Conservation (phyloP, 2,329 filamentous ascomycete genomes). For the Ophiocordyceps camponoti-floridani region DNA sequence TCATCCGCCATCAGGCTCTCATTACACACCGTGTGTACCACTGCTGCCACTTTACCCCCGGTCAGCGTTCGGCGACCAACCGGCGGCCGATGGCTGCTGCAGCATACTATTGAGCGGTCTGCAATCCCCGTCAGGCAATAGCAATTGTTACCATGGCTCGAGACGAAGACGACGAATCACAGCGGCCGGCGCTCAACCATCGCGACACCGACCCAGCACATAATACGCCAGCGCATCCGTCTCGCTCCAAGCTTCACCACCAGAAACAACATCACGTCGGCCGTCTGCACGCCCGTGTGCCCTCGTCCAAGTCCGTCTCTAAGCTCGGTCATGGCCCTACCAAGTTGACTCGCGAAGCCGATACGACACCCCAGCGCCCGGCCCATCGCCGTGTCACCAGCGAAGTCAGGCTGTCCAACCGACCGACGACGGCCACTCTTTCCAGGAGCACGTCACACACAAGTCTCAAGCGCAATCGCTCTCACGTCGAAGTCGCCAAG, state of each 20-base stretch:
- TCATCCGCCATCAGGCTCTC: no score
- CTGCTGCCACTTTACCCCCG: not conserved
- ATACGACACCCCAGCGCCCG: conserved; percentile 9
- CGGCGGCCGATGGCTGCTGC: conserved; percentile 2
- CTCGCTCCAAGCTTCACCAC: conserved; percentile 13
- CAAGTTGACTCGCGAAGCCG: conserved; percentile 18
- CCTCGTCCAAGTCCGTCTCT: conserved; percentile 30
- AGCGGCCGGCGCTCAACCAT: conserved; percentile 23
- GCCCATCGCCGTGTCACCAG: conserved; percentile 30
- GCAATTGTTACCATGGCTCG: conserved; percentile 17
- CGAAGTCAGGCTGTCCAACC: conserved; percentile 29
- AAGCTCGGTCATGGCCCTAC: conserved; percentile 14
- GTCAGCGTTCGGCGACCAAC: conserved; percentile 1
- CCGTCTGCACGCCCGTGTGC: conserved; percentile 31
- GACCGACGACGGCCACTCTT: conserved; percentile 24
- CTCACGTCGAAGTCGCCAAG: conserved; percentile 36
- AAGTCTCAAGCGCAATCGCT: conserved; percentile 41
- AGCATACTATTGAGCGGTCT: conserved; percentile 3
- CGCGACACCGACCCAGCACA: conserved; percentile 16
- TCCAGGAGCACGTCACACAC: conserved; percentile 36
- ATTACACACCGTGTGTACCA: conserved; percentile 1
- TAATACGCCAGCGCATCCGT: conserved; percentile 9
- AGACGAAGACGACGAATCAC: conserved; percentile 35
- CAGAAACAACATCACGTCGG: conserved; percentile 18
- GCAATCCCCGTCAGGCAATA: not conserved